Evolutionary conservation across 129 eudicot genomes (phyloP).

Genomic region (Dittrichia graveolens): DNA sequence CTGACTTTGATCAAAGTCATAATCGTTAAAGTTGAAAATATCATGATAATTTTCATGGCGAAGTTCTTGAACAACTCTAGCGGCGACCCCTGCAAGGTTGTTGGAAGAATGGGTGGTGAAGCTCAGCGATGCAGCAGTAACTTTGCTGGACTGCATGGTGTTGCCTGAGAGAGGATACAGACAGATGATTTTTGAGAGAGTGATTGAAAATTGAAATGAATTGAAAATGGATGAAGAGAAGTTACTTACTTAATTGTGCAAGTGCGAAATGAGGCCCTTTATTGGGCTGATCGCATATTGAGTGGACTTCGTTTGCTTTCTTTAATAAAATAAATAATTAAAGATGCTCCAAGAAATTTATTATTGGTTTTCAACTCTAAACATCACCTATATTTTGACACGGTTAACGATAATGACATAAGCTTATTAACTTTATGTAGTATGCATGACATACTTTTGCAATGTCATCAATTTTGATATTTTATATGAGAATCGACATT

Average conservation of each 20-base stretch:
- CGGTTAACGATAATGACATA: too few species aligned
- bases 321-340: too few species aligned
- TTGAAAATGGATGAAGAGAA: background rate
- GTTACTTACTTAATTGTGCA: constrained; percentile 4
- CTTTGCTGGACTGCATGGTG: constrained; percentile 48
- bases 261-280: background rate
- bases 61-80: constrained; percentile 58
- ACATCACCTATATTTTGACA: too few species aligned
- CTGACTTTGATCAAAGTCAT: background rate
- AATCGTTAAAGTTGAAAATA: constrained; percentile 24
- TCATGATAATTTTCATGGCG: constrained; percentile 42
- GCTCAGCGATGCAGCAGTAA: constrained; percentile 49
- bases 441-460: too few species aligned
- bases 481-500: too few species aligned
- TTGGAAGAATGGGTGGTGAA: constrained; percentile 60
- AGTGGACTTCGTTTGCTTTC: background rate
- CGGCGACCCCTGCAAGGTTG: constrained; percentile 55
- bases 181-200: too few species aligned
- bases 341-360: too few species aligned
- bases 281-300: background rate
- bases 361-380: too few species aligned
- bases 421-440: too few species aligned
- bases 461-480: too few species aligned
- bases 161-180: background rate
- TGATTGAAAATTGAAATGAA: too few species aligned